A percentile compares a stretch with the other conserved stretches of the same genome.
phyloP scores from a whole-genome alignment of 2,329 filamentous ascomycete genomes.

The Fusarium sp. region DNA sequence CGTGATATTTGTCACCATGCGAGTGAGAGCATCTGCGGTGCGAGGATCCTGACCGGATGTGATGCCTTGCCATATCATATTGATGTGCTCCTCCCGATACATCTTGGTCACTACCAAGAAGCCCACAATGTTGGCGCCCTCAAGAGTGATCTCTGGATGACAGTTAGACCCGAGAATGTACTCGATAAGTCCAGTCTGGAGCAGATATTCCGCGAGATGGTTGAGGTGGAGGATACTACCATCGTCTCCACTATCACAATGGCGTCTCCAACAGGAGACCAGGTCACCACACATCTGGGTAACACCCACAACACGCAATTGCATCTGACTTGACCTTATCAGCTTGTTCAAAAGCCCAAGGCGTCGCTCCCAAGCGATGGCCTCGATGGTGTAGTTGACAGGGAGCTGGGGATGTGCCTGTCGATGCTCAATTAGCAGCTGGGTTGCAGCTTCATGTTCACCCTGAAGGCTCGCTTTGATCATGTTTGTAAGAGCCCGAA shows the following conservation, averaged over 20 bases:
- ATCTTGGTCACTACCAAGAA: constrained; percentile 84
- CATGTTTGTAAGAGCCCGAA: constrained; percentile 57
- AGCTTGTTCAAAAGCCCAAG: constrained; percentile 76
- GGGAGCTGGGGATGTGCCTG: constrained; percentile 51
- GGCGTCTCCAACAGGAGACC: constrained; percentile 71
- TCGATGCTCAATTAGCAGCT: constrained; percentile 41
- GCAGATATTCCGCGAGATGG: constrained; percentile 76
- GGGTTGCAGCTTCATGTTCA: constrained; percentile 49
- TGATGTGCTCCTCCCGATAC: constrained; percentile 77
- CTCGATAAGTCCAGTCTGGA: constrained; percentile 77
- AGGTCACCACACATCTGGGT: constrained; percentile 78
- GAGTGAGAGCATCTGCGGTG: constrained; percentile 82
- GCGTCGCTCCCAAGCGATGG: constrained; percentile 73
- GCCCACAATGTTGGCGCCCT: constrained; percentile 85
- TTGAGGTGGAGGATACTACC: constrained; percentile 63
- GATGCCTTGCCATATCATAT: constrained; percentile 86
- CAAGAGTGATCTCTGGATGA: constrained; percentile 87
- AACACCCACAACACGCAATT: constrained; percentile 83
- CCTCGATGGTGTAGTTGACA: constrained; percentile 54
- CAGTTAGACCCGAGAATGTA: constrained; percentile 93
- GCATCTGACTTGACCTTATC: constrained; percentile 88
- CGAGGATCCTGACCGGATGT: constrained; percentile 84
- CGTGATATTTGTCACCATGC: constrained; percentile 66
- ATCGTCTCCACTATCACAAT: constrained; percentile 59
- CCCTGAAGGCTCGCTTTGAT: constrained; percentile 54